Conservation (phyloP, 805 yeast species). For the Sugiyamaella marilandica region DNA sequence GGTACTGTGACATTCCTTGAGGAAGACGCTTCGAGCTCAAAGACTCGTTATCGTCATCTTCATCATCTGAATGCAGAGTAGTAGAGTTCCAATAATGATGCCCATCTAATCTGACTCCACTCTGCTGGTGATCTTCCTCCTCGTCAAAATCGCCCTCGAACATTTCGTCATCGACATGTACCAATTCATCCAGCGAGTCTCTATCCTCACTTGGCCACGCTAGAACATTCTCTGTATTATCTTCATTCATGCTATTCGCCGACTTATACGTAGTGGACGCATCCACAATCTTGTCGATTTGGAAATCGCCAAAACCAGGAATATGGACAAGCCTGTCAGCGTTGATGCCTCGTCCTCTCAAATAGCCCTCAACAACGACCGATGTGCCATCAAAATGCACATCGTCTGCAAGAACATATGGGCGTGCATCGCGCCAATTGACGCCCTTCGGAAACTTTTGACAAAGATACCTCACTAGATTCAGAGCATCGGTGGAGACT, state of each 20-base stretch:
- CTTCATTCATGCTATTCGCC: slow-evolving; percentile 18
- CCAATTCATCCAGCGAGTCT: slow-evolving; percentile 29
- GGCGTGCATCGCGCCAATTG: slow-evolving; percentile 90
- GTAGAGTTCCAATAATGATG: slow-evolving; percentile 40
- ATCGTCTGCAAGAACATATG: slow-evolving; percentile 74
- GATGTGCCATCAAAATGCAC: slow-evolving; percentile 40
- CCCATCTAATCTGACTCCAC: slow-evolving; percentile 56
- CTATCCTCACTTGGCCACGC: slow-evolving; percentile 26
- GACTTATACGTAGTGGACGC: not conserved
- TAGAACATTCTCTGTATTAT: slow-evolving; percentile 30
- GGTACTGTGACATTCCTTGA: slow-evolving; percentile 71
- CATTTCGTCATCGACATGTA: slow-evolving; percentile 23
- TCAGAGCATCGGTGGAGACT: slow-evolving; percentile 59
- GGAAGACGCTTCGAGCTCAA: slow-evolving; percentile 43
- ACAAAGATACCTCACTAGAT: slow-evolving; percentile 69
- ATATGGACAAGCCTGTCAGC: slow-evolving; percentile 75
- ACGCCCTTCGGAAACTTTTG: slow-evolving; percentile 83
- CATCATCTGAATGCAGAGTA: slow-evolving; percentile 8
- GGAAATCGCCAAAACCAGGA: slow-evolving; percentile 88
- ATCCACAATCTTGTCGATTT: slow-evolving; percentile 59
- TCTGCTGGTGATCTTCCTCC: slow-evolving; percentile 25
- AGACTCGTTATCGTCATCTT: slow-evolving; percentile 31
- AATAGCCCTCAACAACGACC: slow-evolving; percentile 71
- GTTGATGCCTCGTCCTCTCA: slow-evolving; percentile 79
- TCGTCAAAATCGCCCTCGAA: slow-evolving; percentile 31